These are phyloP conservation scores for Lagerstroemia speciosa DNA, from an alignment of 345 rosid genomes.

Conservation along the genomic window DNA sequence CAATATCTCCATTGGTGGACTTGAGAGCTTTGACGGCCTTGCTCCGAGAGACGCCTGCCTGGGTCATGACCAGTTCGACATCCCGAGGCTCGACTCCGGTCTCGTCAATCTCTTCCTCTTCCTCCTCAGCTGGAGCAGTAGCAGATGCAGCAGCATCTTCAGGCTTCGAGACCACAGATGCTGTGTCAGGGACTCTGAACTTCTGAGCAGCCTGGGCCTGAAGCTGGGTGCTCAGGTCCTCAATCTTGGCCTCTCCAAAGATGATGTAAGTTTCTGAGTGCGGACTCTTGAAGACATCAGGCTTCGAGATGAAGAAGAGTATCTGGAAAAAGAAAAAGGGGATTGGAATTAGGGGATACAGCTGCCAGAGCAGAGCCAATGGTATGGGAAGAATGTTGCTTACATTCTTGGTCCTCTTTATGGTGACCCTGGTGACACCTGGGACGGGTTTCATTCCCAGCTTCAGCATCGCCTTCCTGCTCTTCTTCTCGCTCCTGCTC, in stretches of 20 bases:
- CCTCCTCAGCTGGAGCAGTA: slow-evolving; percentile 31
- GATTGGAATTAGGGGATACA: neutral
- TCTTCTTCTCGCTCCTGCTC: slow-evolving; percentile 85
- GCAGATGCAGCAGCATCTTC: slow-evolving; percentile 35
- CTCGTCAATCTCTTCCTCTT: slow-evolving; percentile 66
- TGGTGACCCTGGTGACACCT: slow-evolving; percentile 71
- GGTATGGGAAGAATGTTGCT: neutral
- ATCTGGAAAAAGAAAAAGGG: slow-evolving; percentile 26
- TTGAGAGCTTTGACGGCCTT: slow-evolving; percentile 80
- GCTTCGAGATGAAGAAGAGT: slow-evolving; percentile 74
- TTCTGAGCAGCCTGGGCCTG: slow-evolving; percentile 91
- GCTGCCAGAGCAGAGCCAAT: neutral
- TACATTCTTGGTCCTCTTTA: slow-evolving; percentile 81
- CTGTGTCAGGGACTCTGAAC: slow-evolving; percentile 69
- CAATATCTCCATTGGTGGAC: slow-evolving; percentile 63
- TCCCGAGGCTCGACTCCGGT: slow-evolving; percentile 70
- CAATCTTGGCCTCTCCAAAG: slow-evolving; percentile 89
- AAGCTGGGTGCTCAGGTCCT: slow-evolving; percentile 86
- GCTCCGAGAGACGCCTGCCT: slow-evolving; percentile 59
- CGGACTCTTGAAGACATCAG: slow-evolving; percentile 84
- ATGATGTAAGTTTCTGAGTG: slow-evolving; percentile 76
- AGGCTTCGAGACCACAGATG: slow-evolving; percentile 48
- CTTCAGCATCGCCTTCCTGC: slow-evolving; percentile 82
- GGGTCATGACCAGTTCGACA: slow-evolving; percentile 79
- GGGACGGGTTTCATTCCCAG: slow-evolving; percentile 80